Percentiles rank a stretch among this genome's conserved stretches.
phyloP scores from a whole-genome alignment of 2,329 filamentous ascomycete species.

The Beauveria asiatica region DNA sequence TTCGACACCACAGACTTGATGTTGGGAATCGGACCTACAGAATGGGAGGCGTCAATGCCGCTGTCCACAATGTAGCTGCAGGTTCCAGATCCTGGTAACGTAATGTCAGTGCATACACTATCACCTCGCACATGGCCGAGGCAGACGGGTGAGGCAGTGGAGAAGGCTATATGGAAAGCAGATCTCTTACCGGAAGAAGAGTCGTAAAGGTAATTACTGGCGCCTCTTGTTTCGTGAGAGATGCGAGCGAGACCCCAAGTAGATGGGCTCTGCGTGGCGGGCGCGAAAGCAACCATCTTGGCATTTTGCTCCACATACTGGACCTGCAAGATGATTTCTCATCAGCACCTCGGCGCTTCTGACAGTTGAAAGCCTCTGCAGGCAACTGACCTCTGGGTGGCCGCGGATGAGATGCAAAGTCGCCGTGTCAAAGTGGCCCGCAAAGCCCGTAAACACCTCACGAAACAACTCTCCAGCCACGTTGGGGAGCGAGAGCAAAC shows the following conservation, averaged over 20 bases:
- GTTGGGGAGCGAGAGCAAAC: conserved; percentile 8
- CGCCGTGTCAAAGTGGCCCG: conserved; percentile 10
- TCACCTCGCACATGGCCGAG: no score
- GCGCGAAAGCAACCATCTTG: conserved; percentile 15
- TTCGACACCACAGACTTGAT: no score
- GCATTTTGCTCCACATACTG: conserved; percentile 29
- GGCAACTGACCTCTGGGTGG: conserved; percentile 12
- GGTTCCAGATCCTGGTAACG: conserved; percentile 12
- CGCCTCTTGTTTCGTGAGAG: conserved; percentile 13
- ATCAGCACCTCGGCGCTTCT: not conserved
- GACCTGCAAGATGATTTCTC: conserved; percentile 15
- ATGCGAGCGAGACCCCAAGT: conserved; percentile 18
- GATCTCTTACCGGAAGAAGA: conserved; percentile 11
- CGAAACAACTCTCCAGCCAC: conserved; percentile 15
- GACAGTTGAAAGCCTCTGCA: not conserved
- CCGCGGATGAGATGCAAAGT: conserved; percentile 8
- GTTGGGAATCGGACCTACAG: conserved; percentile 18
- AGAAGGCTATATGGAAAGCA: not conserved
- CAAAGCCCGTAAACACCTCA: conserved; percentile 12
- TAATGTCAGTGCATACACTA: not conserved
- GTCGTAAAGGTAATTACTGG: conserved; percentile 16
- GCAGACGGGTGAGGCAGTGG: not conserved
- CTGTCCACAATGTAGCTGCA: conserved; percentile 21
- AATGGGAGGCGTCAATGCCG: conserved; percentile 17
- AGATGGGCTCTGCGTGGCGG: conserved; percentile 13